Conservation (phyloP, 164 flowering plant genomes). For the Amborella trichopoda region DNA sequence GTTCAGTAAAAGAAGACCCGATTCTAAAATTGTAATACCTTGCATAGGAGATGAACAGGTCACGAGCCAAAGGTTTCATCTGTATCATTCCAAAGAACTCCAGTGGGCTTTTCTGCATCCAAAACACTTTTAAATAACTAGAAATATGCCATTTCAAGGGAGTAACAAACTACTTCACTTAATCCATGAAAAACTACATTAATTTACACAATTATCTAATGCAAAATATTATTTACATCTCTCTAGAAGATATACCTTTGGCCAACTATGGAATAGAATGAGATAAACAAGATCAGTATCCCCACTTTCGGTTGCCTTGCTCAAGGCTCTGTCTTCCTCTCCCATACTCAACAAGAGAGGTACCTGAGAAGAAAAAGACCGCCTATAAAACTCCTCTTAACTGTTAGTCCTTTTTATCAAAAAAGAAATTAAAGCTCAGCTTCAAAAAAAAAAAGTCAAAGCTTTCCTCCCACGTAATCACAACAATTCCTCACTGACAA, state of each 20-base stretch:
- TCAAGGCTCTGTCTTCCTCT: slow-evolving; percentile 85
- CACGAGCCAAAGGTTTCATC: slow-evolving; percentile 71
- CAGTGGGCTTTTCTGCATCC: slow-evolving; percentile 53
- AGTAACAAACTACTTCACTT: not conserved
- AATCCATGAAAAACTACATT: not conserved
- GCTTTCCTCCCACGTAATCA: too few species aligned
- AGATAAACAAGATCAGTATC: slow-evolving; percentile 98
- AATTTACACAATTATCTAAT: too few species aligned
- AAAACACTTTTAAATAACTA: too few species aligned
- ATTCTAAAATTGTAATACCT: slow-evolving; percentile 40
- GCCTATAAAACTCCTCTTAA: not conserved
- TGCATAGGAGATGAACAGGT: slow-evolving; percentile 65
- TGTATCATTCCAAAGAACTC: slow-evolving; percentile 83
- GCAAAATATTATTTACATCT: too few species aligned
- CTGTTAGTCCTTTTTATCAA: too few species aligned
- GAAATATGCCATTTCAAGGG: too few species aligned
- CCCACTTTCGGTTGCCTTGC: slow-evolving; percentile 92
- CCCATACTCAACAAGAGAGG: slow-evolving; percentile 92
- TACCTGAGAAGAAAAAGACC: slow-evolving; percentile 33
- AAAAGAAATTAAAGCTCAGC: not conserved
- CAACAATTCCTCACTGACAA: too few species aligned
- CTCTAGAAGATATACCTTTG: slow-evolving; percentile 42
- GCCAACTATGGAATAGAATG: slow-evolving; percentile 88
- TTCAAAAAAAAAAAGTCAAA: too few species aligned
- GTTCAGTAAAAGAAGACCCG: too few species aligned